These are phyloP conservation scores for Trichoderma brevicompactum DNA, from an alignment of 2,329 filamentous ascomycete genomes.

Conservation along the genomic window DNA sequence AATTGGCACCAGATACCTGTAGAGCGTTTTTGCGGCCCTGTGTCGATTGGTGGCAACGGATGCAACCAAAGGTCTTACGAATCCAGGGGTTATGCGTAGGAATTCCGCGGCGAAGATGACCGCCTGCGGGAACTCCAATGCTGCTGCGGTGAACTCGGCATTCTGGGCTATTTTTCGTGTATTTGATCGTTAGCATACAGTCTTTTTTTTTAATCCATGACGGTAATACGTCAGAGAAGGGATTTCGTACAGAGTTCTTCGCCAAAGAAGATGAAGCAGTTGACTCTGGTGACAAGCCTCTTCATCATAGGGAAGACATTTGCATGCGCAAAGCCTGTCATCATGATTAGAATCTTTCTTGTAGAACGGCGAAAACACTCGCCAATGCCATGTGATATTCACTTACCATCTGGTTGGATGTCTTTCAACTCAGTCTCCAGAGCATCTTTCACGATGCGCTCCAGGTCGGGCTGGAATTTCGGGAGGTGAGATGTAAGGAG, in stretches of 20 bases:
- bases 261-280: constrained; percentile 10
- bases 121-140: constrained; percentile 19
- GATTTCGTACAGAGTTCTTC: constrained; percentile 7
- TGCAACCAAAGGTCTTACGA: neutral
- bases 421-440: neutral
- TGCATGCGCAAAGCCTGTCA: neutral
- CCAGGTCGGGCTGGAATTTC: constrained; percentile 3
- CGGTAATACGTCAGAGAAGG: neutral
- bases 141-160: constrained; percentile 19
- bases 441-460: constrained; percentile 9
- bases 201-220: neutral
- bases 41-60: constrained; percentile 3
- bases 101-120: constrained; percentile 22
- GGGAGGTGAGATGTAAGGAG: constrained; percentile 23
- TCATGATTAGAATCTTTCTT: neutral
- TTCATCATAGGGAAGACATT: constrained; percentile 1
- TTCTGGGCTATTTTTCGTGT: neutral
- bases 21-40: neutral
- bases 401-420: neutral
- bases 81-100: neutral
- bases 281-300: constrained; percentile 2
- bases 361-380: neutral
- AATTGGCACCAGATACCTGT: constrained; percentile 4
- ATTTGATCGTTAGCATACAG: neutral
- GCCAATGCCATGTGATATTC: too few relatives aligned